These are phyloP conservation scores for Tricharina praecox DNA, from an alignment of 495 filamentous ascomycete genomes.

Conservation along the genomic window DNA sequence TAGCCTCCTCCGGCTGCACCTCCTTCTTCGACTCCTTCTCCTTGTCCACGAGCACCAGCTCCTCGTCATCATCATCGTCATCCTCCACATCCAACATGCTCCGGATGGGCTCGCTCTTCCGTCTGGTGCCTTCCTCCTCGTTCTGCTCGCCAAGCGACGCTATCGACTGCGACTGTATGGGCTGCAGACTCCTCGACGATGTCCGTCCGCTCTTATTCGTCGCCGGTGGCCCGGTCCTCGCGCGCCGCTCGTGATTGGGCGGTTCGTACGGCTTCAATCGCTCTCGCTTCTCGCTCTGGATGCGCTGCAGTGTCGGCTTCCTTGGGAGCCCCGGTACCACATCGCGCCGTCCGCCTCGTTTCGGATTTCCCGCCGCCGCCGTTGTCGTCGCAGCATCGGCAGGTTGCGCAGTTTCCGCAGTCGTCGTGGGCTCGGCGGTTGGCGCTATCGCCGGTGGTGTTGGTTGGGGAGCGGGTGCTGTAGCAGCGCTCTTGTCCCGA, in stretches of 20 bases:
- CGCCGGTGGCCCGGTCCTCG: conserved; percentile 39
- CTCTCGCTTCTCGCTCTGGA: conserved; percentile 61
- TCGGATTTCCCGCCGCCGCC: not conserved
- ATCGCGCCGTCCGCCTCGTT: conserved; percentile 29
- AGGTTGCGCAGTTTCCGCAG: not conserved
- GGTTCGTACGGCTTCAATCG: conserved; percentile 45
- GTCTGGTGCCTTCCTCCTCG: no score
- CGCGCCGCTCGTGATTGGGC: conserved; percentile 45
- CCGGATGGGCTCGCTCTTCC: not conserved
- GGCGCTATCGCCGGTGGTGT: not conserved
- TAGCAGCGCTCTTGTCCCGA: not conserved
- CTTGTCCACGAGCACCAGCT: conserved; percentile 5
- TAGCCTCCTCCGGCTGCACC: not conserved
- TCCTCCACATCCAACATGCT: not conserved
- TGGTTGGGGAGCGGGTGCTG: no score
- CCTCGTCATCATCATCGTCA: conserved; percentile 7
- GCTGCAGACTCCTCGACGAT: conserved; percentile 10
- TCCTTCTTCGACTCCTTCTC: conserved; percentile 2
- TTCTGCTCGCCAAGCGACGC: no score
- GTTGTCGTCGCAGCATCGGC: not conserved
- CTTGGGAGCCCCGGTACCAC: conserved; percentile 69
- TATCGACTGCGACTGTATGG: conserved; percentile 2
- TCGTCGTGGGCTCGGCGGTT: not conserved
- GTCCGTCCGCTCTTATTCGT: not conserved
- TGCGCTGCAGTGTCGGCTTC: conserved; percentile 58